Evolutionary conservation across 257 asterid species (phyloP), one percentile per base, ranked within the genome.

Genomic region (Forsythia suspensa): DNA sequence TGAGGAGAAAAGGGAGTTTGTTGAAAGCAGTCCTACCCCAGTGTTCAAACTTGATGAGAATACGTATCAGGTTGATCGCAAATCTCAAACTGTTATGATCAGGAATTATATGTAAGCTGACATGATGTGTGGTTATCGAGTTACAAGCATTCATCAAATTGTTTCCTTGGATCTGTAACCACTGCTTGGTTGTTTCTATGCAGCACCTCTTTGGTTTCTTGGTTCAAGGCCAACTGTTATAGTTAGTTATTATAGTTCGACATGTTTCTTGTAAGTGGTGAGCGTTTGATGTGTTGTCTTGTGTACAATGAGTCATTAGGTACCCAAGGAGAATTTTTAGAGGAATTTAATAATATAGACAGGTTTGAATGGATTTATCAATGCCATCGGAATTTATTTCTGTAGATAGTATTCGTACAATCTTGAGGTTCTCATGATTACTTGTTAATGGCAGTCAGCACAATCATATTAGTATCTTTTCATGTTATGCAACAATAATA

Each of bases 11-110:
- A 75, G 40, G 61, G 94, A 89, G 24, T 86, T 96, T 70, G 90
- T 92, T 63, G 99, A 96, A 21, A 96, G 99, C 86, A 90, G 98
- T 81, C 99, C 99, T 55, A 94, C 99, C 0, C 92, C 87, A 83
- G 99, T 96, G 81, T 94, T 96, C n/a, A 97, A 73, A 79, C 82
- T 91, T 74, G 85, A 94, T 81, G 86, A 90, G 20, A 79, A 73
- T 3, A 87, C 91, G 61, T 86, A 88, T 15, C 97, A 88, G 97
- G 99, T 96, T 76, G 67, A 74, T 84, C 76, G 18, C 46, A 43
- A 21, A 41, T 55, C 84, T 55, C 76, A 59, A 40, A 51, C 76
- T 59, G 73, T 7, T 71, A 68, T 55, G 41, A 48, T 78, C 73
- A 72, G 57, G 69, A 72, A 70, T 44, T 8, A 20, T 75, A 65